phyloP scores from a whole-genome alignment of 176 grass and related monocot genomes.

The Musa beccarii region DNA sequence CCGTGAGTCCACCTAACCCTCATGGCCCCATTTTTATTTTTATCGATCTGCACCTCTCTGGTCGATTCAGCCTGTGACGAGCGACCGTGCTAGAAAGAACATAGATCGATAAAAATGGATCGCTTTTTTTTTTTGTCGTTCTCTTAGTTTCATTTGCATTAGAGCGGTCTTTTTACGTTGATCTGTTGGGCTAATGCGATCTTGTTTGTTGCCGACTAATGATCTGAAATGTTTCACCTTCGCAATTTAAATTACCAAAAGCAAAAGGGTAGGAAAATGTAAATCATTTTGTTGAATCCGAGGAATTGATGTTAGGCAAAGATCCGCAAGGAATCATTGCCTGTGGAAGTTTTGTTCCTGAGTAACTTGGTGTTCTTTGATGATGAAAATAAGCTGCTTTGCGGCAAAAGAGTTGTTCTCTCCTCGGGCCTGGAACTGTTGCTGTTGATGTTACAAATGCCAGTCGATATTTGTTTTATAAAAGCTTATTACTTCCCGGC shows the following conservation, averaged over 20 bases:
- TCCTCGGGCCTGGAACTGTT: background rate
- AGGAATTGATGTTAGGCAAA: too few relatives aligned
- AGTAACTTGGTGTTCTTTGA: background rate
- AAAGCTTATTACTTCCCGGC: too few relatives aligned
- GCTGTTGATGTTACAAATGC: too few relatives aligned
- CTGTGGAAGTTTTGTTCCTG: too few relatives aligned
- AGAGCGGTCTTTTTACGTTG: background rate
- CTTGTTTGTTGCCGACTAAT: background rate
- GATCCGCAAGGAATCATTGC: too few relatives aligned
- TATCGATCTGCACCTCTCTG: background rate
- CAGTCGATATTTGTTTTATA: too few relatives aligned
- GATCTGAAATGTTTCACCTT: background rate
- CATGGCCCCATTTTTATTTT: background rate
- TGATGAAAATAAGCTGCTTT: background rate
- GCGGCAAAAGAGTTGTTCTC: background rate
- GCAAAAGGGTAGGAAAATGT: too few relatives aligned
- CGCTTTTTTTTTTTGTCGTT: background rate
- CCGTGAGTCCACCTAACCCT: constrained; percentile 42
- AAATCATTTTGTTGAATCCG: too few relatives aligned
- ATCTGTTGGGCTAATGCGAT: background rate
- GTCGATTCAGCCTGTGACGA: background rate
- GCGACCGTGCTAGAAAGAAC: background rate
- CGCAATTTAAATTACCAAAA: background rate
- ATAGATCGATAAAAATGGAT: background rate
- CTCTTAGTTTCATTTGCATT: background rate